A percentile compares a stretch with the other conserved stretches of the same genome.
These are phyloP conservation scores for Vigna mungo DNA, from an alignment of 306 rosid species.

Conservation along the genomic window DNA sequence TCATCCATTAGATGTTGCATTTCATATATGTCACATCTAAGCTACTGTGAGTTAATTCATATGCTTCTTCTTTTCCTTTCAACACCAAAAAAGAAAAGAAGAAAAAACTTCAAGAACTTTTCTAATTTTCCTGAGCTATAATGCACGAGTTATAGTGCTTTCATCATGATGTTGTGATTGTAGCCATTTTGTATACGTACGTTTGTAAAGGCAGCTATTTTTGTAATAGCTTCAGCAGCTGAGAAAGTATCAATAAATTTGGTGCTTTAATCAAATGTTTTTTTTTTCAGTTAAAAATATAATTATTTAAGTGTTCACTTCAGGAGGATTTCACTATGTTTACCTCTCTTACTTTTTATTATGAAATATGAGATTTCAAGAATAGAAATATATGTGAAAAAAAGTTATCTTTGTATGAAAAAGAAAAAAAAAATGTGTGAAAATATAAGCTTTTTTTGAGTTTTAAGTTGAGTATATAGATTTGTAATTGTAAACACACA, in stretches of 20 bases:
- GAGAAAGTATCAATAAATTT: conserved; percentile 13
- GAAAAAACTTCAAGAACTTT: background rate
- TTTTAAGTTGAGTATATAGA: too few species aligned
- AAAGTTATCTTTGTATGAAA: too few species aligned
- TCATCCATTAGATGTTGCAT: conserved; percentile 44
- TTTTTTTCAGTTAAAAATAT: too few species aligned
- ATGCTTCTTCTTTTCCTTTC: conserved; percentile 21
- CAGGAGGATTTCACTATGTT: background rate
- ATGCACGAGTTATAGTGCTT: conserved; percentile 8
- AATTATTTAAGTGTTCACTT: background rate
- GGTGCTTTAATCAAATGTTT: too few species aligned
- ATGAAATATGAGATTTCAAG: background rate
- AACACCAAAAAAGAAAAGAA: background rate
- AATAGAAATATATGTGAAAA: background rate
- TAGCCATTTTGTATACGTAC: conserved; percentile 3
- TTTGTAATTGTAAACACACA: too few species aligned
- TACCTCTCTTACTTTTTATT: background rate
- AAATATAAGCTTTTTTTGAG: too few species aligned
- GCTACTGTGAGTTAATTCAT: conserved; percentile 21
- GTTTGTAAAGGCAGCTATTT: conserved; percentile 23
- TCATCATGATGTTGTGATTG: conserved; percentile 1
- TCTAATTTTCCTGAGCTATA: conserved; percentile 19
- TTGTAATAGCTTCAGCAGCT: conserved; percentile 27
- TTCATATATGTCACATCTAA: conserved; percentile 40
- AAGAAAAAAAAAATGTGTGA: too few species aligned